Percentiles rank a stretch among this genome's conserved stretches.
Evolutionary conservation across 2,329 filamentous ascomycete species (phyloP).

Genomic region (Aspergillus chevalieri): DNA sequence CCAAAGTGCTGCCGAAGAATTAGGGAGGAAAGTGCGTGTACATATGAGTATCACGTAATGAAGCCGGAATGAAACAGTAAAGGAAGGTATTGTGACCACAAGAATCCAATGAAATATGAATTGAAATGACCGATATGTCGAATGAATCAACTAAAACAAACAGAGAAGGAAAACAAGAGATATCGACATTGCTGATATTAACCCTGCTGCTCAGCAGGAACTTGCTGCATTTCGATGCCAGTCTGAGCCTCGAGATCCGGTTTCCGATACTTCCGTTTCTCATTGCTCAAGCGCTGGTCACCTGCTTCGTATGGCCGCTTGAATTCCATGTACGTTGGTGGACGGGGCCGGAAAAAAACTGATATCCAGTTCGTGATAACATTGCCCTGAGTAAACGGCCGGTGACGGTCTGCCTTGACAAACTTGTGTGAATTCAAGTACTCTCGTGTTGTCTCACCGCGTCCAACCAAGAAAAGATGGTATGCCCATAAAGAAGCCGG

Average conservation of each 20-base stretch:
- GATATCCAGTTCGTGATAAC: conserved; percentile 71
- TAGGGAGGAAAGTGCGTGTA: neutral
- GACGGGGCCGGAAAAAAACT: conserved; percentile 74
- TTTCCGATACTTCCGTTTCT: conserved; percentile 48
- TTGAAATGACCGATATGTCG: neutral
- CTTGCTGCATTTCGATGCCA: conserved; percentile 67
- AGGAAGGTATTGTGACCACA: neutral
- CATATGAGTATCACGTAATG: neutral
- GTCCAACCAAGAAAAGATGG: conserved; percentile 81
- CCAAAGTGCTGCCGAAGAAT: neutral
- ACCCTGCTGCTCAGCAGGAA: conserved; percentile 28
- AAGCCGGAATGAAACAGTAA: neutral
- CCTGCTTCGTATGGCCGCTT: conserved; percentile 70
- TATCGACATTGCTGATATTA: conserved; percentile 6
- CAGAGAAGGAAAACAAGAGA: neutral
- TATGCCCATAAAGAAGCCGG: conserved; percentile 79
- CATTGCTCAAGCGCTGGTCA: conserved; percentile 72
- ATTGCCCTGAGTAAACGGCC: conserved; percentile 77
- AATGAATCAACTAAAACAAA: neutral
- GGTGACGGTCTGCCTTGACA: conserved; percentile 79
- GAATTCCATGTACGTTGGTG: conserved; percentile 84
- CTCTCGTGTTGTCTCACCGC: conserved; percentile 92
- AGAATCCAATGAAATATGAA: neutral
- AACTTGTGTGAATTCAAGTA: conserved; percentile 97
- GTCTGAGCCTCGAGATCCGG: conserved; percentile 47